Evolutionary conservation across 2,329 filamentous ascomycete species (phyloP).

Genomic region (Cladosporium colombiae): DNA sequence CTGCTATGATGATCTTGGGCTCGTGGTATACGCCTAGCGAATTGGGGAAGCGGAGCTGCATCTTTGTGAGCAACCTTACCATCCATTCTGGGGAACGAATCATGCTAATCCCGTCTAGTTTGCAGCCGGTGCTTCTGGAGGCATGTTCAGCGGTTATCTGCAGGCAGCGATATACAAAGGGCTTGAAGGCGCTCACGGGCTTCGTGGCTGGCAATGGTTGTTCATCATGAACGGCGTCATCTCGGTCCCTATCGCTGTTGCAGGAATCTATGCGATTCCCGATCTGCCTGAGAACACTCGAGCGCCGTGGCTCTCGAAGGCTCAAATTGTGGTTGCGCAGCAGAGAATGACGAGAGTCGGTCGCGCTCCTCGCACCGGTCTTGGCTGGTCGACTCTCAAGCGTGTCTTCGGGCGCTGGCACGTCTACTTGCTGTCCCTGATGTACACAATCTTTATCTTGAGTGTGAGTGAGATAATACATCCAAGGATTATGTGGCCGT

Average conservation of each 20-base stretch:
- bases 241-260: constrained; percentile 53
- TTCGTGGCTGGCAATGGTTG: constrained; percentile 56
- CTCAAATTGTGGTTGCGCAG: constrained; percentile 42
- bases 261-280: constrained; percentile 52
- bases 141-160: constrained; percentile 56
- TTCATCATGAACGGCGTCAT: constrained; percentile 57
- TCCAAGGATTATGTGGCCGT: constrained; percentile 21
- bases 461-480: constrained; percentile 39
- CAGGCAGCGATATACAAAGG: constrained; percentile 57
- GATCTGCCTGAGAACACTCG: constrained; percentile 54
- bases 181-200: constrained; percentile 36
- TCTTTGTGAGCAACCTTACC: constrained; percentile 40
- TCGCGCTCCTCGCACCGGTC: constrained; percentile 43
- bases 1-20: constrained; percentile 52
- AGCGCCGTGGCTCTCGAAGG: constrained; percentile 45
- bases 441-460: constrained; percentile 68
- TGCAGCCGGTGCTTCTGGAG: constrained; percentile 47
- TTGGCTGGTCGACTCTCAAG: constrained; percentile 50
- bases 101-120: constrained; percentile 31
- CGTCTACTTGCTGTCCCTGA: constrained; percentile 58
- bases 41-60: constrained; percentile 54
- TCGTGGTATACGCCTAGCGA: constrained; percentile 55
- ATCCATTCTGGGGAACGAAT: not conserved
- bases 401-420: constrained; percentile 66
- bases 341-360: constrained; percentile 55